Conservation (phyloP, 23 red algal species). For the Cyanidioschyzon merolae region DNA sequence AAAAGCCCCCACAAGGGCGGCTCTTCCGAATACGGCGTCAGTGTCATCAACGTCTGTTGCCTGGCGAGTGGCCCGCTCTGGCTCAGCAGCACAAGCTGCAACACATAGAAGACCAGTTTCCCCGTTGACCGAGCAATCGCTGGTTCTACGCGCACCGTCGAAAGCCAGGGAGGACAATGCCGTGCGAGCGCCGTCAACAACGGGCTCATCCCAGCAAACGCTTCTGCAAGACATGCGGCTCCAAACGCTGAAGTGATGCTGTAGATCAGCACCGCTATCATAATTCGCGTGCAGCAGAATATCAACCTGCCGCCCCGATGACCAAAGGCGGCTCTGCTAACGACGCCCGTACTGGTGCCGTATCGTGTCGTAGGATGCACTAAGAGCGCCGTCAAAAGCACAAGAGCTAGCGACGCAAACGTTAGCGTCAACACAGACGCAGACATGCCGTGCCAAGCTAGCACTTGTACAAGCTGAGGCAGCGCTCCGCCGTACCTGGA, state of each 20-base stretch:
- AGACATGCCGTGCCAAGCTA: not conserved
- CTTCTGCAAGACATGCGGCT: not conserved
- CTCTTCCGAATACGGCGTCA: constrained; percentile 10
- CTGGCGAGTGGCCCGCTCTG: not conserved
- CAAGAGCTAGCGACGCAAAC: not conserved
- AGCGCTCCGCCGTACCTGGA: not conserved
- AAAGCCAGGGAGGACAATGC: not conserved
- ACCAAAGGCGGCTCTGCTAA: not conserved
- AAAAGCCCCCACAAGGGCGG: not conserved
- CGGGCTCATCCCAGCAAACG: not conserved
- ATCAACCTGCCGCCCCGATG: not conserved
- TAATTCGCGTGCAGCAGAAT: not conserved
- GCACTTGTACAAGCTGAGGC: not conserved
- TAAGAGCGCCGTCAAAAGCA: not conserved
- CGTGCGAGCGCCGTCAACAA: not conserved
- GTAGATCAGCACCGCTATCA: not conserved
- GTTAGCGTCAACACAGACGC: not conserved
- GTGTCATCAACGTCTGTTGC: not conserved
- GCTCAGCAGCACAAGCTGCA: not conserved
- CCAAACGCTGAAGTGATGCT: constrained; percentile 1
- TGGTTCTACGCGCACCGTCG: not conserved
- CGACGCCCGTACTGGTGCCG: constrained; percentile 2
- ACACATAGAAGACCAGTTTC: not conserved
- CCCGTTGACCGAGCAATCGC: not conserved
- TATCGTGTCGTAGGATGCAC: constrained; percentile 2